A percentile compares a stretch with the other conserved stretches of the same genome.
Conservation (phyloP, 768 basidiomycete genomes). For the Lactifluus piperatus region DNA sequence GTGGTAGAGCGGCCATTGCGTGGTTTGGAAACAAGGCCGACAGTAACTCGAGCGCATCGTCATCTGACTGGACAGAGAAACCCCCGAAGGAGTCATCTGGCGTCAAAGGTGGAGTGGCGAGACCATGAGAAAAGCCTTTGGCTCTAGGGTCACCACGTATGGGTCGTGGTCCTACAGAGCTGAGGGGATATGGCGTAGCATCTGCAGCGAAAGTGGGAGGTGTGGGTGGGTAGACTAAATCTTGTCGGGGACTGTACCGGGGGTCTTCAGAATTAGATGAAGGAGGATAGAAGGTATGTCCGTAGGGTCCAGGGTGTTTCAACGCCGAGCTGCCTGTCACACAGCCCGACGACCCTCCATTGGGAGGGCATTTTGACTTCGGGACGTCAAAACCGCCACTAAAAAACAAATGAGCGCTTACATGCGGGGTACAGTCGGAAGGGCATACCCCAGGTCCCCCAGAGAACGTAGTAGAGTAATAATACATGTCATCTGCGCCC, state of each 20-base stretch:
- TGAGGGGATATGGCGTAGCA: slow-evolving; percentile 9
- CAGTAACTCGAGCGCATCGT: slow-evolving; percentile 69
- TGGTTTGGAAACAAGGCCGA: slow-evolving; percentile 70
- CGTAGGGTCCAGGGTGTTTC: slow-evolving; percentile 26
- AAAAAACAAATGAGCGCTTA: background rate
- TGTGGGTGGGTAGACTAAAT: slow-evolving; percentile 28
- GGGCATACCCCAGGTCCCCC: slow-evolving; percentile 74
- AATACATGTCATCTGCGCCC: slow-evolving; percentile 76
- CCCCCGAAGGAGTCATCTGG: slow-evolving; percentile 55
- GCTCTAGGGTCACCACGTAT: slow-evolving; percentile 19
- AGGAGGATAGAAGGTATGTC: slow-evolving; percentile 22
- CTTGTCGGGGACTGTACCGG: slow-evolving; percentile 28
- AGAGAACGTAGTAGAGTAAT: slow-evolving; percentile 90
- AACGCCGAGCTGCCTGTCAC: slow-evolving; percentile 90
- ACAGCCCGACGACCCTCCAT: slow-evolving; percentile 90
- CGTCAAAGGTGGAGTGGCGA: slow-evolving; percentile 70
- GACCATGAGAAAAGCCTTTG: slow-evolving; percentile 26
- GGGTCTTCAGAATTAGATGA: slow-evolving; percentile 34
- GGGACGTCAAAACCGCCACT: slow-evolving; percentile 97
- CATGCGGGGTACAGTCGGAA: background rate
- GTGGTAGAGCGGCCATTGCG: slow-evolving; percentile 58
- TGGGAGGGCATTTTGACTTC: slow-evolving; percentile 87
- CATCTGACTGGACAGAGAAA: slow-evolving; percentile 34
- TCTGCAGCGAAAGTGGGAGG: slow-evolving; percentile 18
- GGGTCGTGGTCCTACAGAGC: slow-evolving; percentile 21